A percentile compares a stretch with the other conserved stretches of the same genome.
These are phyloP conservation scores for Conringia planisiliqua DNA, from an alignment of 345 rosid species.

Conservation along the genomic window DNA sequence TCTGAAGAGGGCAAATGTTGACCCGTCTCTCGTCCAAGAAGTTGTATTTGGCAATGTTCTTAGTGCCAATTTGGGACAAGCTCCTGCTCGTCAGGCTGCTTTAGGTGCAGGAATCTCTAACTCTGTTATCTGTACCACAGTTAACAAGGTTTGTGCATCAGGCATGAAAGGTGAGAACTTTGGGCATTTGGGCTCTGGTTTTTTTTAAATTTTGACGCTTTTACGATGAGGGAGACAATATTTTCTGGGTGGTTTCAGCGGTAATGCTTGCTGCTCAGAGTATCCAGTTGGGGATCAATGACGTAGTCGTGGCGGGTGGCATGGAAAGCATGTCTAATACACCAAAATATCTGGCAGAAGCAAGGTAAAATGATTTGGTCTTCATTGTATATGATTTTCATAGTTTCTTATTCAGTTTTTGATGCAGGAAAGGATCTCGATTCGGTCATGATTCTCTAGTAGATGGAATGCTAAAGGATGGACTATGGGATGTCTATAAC, in stretches of 20 bases:
- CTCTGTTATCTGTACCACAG: conserved; percentile 81
- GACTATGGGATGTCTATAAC: conserved; percentile 93
- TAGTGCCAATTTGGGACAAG: conserved; percentile 95
- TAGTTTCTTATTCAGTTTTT: conserved; percentile 27
- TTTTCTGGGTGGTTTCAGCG: conserved; percentile 48
- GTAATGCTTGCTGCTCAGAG: conserved; percentile 93
- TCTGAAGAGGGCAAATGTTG: conserved; percentile 79
- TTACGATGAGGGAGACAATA: not conserved
- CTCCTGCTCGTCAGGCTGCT: conserved; percentile 99
- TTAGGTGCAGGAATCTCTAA: conserved; percentile 90
- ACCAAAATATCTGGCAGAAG: conserved; percentile 92
- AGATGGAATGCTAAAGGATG: conserved; percentile 97
- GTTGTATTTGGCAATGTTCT: conserved; percentile 93
- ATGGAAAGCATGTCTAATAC: conserved; percentile 98
- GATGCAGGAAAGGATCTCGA: conserved; percentile 90
- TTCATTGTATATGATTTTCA: not conserved
- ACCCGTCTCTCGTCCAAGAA: conserved; percentile 89
- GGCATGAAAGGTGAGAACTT: conserved; percentile 86
- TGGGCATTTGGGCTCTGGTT: not conserved
- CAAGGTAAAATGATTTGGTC: conserved; percentile 51
- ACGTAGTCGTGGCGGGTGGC: conserved; percentile 95
- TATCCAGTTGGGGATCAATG: conserved; percentile 90
- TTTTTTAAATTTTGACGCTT: not conserved
- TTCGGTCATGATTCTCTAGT: conserved; percentile 89
- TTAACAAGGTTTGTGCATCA: conserved; percentile 98